A percentile compares a stretch with the other conserved stretches of the same genome.
phyloP scores from a whole-genome alignment of 495 filamentous ascomycete genomes.

The Neurospora sp. region DNA sequence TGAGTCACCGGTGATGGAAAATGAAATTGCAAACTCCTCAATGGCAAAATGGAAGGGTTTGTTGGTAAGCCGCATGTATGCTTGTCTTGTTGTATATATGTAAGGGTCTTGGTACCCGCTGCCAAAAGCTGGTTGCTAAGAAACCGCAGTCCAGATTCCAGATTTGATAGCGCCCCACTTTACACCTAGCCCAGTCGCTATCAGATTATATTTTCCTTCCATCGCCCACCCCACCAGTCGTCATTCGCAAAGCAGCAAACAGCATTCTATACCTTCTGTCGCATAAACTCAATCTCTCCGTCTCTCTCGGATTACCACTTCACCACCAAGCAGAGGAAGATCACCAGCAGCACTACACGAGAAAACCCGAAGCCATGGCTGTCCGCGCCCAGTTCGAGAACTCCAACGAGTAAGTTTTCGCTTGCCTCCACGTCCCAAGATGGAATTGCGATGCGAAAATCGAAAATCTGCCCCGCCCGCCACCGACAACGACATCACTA shows the following conservation, averaged over 20 bases:
- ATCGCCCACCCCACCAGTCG: slow-evolving; percentile 4
- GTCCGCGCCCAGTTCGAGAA: slow-evolving; percentile 92
- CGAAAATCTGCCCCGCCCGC: not conserved
- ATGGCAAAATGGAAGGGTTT: not conserved
- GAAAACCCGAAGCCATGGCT: slow-evolving; percentile 46
- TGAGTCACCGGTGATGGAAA: not conserved
- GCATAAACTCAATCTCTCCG: slow-evolving; percentile 6
- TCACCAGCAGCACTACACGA: not conserved
- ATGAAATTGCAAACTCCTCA: not conserved
- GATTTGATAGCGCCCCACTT: not conserved
- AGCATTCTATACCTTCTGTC: not conserved
- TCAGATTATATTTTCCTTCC: not conserved
- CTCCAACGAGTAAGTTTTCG: slow-evolving; percentile 77
- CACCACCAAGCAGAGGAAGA: slow-evolving; percentile 6
- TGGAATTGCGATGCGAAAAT: not conserved
- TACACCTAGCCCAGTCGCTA: not conserved
- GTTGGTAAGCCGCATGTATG: not conserved
- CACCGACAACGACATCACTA: not conserved
- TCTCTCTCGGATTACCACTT: not conserved
- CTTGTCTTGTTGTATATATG: not conserved
- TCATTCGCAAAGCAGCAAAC: slow-evolving; percentile 8
- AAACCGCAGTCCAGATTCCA: not conserved
- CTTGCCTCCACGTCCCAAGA: slow-evolving; percentile 11
- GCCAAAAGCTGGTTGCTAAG: not conserved
- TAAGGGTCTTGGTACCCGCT: not conserved